These are phyloP conservation scores for Geotrichum klebahnii DNA, from an alignment of 1,139 yeast genomes.

Conservation along the genomic window DNA sequence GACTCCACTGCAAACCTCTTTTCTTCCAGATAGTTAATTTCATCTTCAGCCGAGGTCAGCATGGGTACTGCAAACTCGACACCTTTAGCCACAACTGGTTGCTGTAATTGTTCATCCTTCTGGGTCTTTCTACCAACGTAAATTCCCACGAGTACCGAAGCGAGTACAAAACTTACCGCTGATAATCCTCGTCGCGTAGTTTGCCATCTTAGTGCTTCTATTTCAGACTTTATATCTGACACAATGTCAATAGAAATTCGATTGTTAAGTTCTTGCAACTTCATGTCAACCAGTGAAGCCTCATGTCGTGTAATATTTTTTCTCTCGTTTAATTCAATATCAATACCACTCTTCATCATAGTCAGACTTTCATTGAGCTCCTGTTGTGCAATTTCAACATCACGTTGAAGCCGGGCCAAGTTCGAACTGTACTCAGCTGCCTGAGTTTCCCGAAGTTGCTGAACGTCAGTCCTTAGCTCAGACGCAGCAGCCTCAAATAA, in stretches of 20 bases:
- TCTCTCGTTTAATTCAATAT: conserved; percentile 81
- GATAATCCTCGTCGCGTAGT: conserved; percentile 81
- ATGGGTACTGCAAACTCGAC: conserved; percentile 35
- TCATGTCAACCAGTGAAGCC: conserved; percentile 63
- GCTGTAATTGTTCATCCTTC: conserved; percentile 36
- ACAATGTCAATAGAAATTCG: conserved; percentile 78
- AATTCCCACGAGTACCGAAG: conserved; percentile 49
- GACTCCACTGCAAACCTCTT: conserved; percentile 28
- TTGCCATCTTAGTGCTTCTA: conserved; percentile 89
- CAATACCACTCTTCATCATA: conserved; percentile 66
- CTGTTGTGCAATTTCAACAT: conserved; percentile 66
- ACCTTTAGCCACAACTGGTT: conserved; percentile 30
- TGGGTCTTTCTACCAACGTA: conserved; percentile 41
- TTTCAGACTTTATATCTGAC: conserved; percentile 78
- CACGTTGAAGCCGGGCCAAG: conserved; percentile 67
- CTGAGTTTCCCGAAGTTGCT: conserved; percentile 66
- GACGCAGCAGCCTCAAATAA: conserved; percentile 90
- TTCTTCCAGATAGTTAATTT: conserved; percentile 31
- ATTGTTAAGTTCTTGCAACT: conserved; percentile 80
- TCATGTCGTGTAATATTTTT: conserved; percentile 78
- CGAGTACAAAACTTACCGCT: conserved; percentile 52
- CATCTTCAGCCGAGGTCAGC: conserved; percentile 31
- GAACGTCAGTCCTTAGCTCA: conserved; percentile 76
- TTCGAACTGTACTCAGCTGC: conserved; percentile 64
- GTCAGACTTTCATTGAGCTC: conserved; percentile 70